Base-by-base conservation (phyloP, 331 rosid species). In the Quercus lobata region DNA sequence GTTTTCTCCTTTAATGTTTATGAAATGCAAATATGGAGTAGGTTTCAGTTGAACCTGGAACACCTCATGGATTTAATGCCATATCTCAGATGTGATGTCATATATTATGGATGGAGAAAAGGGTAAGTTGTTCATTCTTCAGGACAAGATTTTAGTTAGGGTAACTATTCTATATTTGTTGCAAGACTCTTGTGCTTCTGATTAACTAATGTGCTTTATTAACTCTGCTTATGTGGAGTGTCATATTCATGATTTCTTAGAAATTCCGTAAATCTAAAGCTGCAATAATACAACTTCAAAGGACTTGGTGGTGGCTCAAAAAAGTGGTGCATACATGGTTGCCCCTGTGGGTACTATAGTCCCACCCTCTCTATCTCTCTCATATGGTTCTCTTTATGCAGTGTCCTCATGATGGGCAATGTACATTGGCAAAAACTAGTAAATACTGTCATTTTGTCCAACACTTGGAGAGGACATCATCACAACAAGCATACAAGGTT, bases 31-130 rank as follows among this genome's bases (percentile, higher is more conserved):
- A 88, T 30, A 62, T 79, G 79, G 74, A 66, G 71, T 80, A 93
- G 99, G 92, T 96, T 81, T 87, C 91, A 88, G 82, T 96, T 82
- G 99, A 96, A 86, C 98, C 98, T 16, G 96, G 99, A 78, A 91
- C 96, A 5, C 98, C 94, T 71, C 97, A 93, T 79, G 96, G 98
- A 76, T 96, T 91, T 57, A 90, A 66, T 79, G 90, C 91, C 83
- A 91, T 96, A 76, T 87, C 99, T 84, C 98, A 96, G 81, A 91
- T 96, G 97, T 87, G 98, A 73, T 96, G 96, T 21, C 93, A 93
- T 78, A 85, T 93, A 85, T 72, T 96, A 84, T 91, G 98, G 99
- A 90, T 93, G 98, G 97, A 96, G 81, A 79, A 89, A 57, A 87
- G 99, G 80, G 99, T 90, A 82, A 86, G 79, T 61, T 80, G n/a